phyloP scores from a whole-genome alignment of 352 stramenopile species.

The Thraustotheca clavata region DNA sequence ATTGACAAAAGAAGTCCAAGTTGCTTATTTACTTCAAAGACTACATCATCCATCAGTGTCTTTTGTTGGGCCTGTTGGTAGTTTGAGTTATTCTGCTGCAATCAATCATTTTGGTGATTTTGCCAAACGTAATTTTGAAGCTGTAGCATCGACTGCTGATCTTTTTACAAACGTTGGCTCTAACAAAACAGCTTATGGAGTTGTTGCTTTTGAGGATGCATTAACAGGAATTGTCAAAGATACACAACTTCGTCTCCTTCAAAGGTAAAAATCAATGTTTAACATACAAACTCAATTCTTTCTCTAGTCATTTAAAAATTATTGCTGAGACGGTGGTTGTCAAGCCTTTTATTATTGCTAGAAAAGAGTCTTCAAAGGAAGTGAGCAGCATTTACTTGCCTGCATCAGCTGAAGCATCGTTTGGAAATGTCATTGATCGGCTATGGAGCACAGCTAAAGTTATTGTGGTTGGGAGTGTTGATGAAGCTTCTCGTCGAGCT shows the following conservation, averaged over 20 bases:
- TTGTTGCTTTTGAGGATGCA: constrained; percentile 83
- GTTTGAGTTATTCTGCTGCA: constrained; percentile 66
- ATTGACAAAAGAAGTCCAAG: constrained; percentile 98
- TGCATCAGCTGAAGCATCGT: constrained; percentile 38
- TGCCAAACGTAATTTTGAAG: constrained; percentile 36
- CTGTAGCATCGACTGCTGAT: constrained; percentile 50
- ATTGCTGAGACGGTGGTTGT: constrained; percentile 62
- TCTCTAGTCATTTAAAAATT: constrained; percentile 67
- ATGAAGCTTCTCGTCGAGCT: constrained; percentile 41
- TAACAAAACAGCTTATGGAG: constrained; percentile 74
- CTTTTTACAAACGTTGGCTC: constrained; percentile 74
- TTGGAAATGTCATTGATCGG: constrained; percentile 56
- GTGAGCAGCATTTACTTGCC: constrained; percentile 53
- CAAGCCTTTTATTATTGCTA: constrained; percentile 62
- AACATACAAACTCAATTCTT: constrained; percentile 23
- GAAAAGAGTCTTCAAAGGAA: constrained; percentile 34
- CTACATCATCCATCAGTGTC: constrained; percentile 70
- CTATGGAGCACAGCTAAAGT: constrained; percentile 62
- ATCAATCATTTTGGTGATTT: constrained; percentile 45
- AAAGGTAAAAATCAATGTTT: background rate
- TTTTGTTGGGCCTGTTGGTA: constrained; percentile 53
- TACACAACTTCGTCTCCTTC: constrained; percentile 42
- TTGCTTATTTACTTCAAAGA: constrained; percentile 84
- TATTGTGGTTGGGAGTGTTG: constrained; percentile 54
- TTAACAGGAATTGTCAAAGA: constrained; percentile 79